Percentiles rank a stretch among this genome's conserved stretches.
phyloP scores from a whole-genome alignment of 495 filamentous ascomycete species.

The Gamarada debralockiae region DNA sequence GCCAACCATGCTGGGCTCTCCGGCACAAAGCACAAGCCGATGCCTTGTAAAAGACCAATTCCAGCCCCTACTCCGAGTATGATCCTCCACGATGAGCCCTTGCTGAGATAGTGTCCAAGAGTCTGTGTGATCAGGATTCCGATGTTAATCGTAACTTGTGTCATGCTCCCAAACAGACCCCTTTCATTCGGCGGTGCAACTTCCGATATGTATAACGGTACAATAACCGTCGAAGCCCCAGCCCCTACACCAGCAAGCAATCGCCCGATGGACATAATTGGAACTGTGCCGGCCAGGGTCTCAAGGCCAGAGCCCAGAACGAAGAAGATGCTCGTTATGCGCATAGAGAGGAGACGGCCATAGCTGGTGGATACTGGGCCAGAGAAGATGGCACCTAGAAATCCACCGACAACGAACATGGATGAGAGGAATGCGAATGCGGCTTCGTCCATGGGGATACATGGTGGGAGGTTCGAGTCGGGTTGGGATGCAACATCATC shows the following conservation, averaged over 20 bases:
- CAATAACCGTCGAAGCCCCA: conserved; percentile 85
- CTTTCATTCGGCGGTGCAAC: conserved; percentile 72
- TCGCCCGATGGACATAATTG: conserved; percentile 65
- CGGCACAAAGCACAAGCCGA: conserved; percentile 65
- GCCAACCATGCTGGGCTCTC: conserved; percentile 88
- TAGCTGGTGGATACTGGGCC: conserved; percentile 68
- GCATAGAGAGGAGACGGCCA: conserved; percentile 71
- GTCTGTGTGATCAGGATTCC: conserved; percentile 83
- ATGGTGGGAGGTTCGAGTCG: conserved; percentile 55
- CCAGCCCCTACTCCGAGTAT: conserved; percentile 72
- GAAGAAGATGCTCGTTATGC: conserved; percentile 70
- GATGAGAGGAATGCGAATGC: conserved; percentile 81
- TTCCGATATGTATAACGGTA: conserved; percentile 94
- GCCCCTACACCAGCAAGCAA: conserved; percentile 79
- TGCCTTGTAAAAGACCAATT: conserved; percentile 59
- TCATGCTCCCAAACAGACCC: conserved; percentile 87
- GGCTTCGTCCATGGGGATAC: conserved; percentile 74
- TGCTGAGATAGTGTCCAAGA: conserved; percentile 81
- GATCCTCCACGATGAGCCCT: conserved; percentile 72
- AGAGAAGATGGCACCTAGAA: conserved; percentile 74
- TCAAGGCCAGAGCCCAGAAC: conserved; percentile 71
- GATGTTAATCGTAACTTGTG: conserved; percentile 91
- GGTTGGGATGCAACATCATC: conserved; percentile 24
- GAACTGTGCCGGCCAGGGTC: conserved; percentile 63
- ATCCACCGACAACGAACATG: conserved; percentile 86